Evolutionary conservation across 2,329 filamentous ascomycete species (phyloP).

Genomic region (Torrubiellomyces zombiae): DNA sequence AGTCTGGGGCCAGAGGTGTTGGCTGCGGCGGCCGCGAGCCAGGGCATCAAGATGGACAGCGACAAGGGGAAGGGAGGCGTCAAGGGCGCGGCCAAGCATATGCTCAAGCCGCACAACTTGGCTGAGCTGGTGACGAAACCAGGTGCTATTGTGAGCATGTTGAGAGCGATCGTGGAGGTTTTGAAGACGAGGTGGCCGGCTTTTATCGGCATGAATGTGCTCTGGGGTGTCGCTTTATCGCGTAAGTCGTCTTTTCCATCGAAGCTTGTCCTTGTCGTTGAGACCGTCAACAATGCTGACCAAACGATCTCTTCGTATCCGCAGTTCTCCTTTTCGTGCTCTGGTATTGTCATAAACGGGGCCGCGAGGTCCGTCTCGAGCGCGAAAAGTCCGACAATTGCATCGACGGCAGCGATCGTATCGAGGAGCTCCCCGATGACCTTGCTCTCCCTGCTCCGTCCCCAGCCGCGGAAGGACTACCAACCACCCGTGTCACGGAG

Average conservation of each 20-base stretch:
- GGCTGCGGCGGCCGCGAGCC: conserved; percentile 61
- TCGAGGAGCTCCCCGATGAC: conserved; percentile 35
- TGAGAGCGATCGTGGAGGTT: conserved; percentile 82
- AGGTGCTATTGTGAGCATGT: conserved; percentile 66
- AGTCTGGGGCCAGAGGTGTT: conserved; percentile 67
- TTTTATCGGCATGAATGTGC: conserved; percentile 76
- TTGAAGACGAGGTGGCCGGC: conserved; percentile 79
- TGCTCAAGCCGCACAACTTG: conserved; percentile 54
- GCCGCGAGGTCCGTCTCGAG: conserved; percentile 66
- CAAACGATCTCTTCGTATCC: too few species aligned
- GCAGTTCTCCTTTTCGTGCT: conserved; percentile 78
- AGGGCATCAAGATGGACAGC: conserved; percentile 41
- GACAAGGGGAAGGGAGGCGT: conserved; percentile 40
- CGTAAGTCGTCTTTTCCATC: conserved; percentile 34
- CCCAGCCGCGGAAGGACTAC: conserved; percentile 6
- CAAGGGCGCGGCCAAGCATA: conserved; percentile 46
- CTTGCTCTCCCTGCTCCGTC: conserved; percentile 20
- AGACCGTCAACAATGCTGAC: conserved; percentile 4
- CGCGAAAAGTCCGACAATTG: conserved; percentile 27
- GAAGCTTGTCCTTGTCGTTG: not conserved
- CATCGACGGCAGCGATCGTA: conserved; percentile 21
- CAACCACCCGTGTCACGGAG: too few species aligned
- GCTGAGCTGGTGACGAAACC: conserved; percentile 73
- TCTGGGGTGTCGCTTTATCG: conserved; percentile 80
- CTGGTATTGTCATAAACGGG: conserved; percentile 97